A percentile compares a stretch with the other conserved stretches of the same genome.
These are phyloP conservation scores for Aristolochia contorta DNA, from an alignment of 164 flowering plant species.

Conservation along the genomic window DNA sequence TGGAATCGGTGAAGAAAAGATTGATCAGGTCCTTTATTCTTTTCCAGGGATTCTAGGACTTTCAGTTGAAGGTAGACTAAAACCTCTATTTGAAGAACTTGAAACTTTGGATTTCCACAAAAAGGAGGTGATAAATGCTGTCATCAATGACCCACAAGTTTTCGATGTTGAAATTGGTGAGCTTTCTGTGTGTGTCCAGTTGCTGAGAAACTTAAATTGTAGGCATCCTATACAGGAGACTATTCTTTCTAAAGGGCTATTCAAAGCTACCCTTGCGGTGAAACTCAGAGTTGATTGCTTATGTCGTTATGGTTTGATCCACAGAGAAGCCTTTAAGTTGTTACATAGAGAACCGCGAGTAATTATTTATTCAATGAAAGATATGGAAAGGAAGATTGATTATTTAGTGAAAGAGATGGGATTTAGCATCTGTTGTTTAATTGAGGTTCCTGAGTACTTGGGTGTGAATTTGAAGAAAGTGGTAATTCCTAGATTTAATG, in stretches of 20 bases:
- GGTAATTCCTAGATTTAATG: conserved; percentile 74
- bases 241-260: conserved; percentile 39
- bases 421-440: conserved; percentile 29
- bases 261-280: conserved; percentile 60
- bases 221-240: conserved; percentile 38
- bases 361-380: conserved; percentile 43
- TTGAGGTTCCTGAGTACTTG: conserved; percentile 73
- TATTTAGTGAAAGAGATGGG: conserved; percentile 42
- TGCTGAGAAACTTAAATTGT: conserved; percentile 52
- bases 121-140: conserved; percentile 30
- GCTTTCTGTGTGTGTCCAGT: conserved; percentile 48
- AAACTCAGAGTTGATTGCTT: conserved; percentile 75
- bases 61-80: conserved; percentile 43
- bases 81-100: conserved; percentile 54
- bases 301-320: conserved; percentile 59
- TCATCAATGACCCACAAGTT: conserved; percentile 46
- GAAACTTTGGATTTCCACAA: conserved; percentile 36
- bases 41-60: conserved; percentile 49
- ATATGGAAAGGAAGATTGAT: conserved; percentile 64
- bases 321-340: conserved; percentile 67
- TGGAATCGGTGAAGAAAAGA: conserved; percentile 25
- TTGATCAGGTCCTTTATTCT: conserved; percentile 28
- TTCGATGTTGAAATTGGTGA: conserved; percentile 71
- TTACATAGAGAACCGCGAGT: conserved; percentile 68
- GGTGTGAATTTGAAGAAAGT: conserved; percentile 80